Evolutionary conservation across 257 asterid genomes (phyloP).

Genomic region (Knoxia roxburghii): DNA sequence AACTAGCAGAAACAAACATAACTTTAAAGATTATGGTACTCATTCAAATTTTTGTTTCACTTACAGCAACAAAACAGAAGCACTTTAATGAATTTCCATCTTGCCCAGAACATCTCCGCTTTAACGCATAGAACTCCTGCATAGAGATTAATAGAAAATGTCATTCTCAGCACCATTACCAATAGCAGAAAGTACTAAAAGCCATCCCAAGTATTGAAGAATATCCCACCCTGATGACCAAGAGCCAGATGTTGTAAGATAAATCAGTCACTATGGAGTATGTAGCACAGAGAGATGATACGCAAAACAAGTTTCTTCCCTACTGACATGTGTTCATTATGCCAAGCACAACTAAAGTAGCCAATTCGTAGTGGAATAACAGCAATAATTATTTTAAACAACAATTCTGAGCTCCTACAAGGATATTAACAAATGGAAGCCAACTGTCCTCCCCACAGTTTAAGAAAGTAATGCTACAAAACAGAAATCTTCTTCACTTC

Average conservation of each 20-base stretch:
- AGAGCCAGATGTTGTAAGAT: not conserved
- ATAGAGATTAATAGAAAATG: constrained; percentile 15
- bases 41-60: constrained; percentile 19
- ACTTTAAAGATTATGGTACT: constrained; percentile 1
- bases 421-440: not conserved
- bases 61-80: constrained; percentile 83
- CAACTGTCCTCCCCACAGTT: not conserved
- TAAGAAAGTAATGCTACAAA: not conserved
- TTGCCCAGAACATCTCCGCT: constrained; percentile 72
- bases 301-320: not conserved
- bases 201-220: not conserved
- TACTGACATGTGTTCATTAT: not conserved
- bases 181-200: not conserved
- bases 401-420: not conserved
- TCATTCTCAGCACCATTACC: not conserved
- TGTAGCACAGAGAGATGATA: not conserved
- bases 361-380: too few species aligned
- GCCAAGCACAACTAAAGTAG: not conserved
- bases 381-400: not conserved
- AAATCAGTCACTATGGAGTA: not conserved
- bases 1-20: not conserved
- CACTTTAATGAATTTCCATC: constrained; percentile 78
- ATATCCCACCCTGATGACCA: not conserved
- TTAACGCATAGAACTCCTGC: constrained; percentile 89
- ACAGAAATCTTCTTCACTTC: too few species aligned